phyloP scores from a whole-genome alignment of 1,284 basidiomycete genomes.

The Malassezia brasiliensis region DNA sequence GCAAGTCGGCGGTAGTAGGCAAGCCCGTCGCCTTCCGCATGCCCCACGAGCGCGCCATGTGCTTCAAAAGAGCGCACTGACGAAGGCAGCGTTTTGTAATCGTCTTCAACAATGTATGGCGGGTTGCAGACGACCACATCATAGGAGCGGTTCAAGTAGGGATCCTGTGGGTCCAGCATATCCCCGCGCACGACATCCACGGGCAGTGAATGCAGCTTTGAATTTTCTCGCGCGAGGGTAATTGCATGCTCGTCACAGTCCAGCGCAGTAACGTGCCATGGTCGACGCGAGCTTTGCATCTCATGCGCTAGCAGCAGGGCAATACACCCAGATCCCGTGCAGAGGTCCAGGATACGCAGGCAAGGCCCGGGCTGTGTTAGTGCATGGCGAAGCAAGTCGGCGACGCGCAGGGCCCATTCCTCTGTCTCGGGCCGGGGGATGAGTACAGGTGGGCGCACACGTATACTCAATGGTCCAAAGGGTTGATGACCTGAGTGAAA shows the following conservation, averaged over 20 bases:
- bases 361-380: neutral
- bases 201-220: neutral
- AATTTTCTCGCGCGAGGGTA: neutral
- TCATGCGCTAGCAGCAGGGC: constrained; percentile 8
- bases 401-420: constrained; percentile 10
- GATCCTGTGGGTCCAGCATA: neutral
- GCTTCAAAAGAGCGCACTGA: constrained; percentile 68
- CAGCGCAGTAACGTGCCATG: constrained; percentile 1
- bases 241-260: constrained; percentile 7
- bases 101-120: constrained; percentile 69
- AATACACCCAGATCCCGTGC: constrained; percentile 16
- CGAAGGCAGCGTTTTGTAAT: constrained; percentile 52
- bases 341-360: constrained; percentile 13
- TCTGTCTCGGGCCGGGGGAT: constrained; percentile 18
- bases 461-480: constrained; percentile 10
- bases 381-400: neutral
- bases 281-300: neutral
- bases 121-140: constrained; percentile 81
- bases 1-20: constrained; percentile 15
- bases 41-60: constrained; percentile 64
- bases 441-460: constrained; percentile 10
- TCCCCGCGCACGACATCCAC: neutral
- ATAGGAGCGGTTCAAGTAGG: constrained; percentile 45
- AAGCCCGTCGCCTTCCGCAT: constrained; percentile 5
- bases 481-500: constrained; percentile 12